phyloP scores from a whole-genome alignment of 768 basidiomycete species.

The Termitomyces sp. region DNA sequence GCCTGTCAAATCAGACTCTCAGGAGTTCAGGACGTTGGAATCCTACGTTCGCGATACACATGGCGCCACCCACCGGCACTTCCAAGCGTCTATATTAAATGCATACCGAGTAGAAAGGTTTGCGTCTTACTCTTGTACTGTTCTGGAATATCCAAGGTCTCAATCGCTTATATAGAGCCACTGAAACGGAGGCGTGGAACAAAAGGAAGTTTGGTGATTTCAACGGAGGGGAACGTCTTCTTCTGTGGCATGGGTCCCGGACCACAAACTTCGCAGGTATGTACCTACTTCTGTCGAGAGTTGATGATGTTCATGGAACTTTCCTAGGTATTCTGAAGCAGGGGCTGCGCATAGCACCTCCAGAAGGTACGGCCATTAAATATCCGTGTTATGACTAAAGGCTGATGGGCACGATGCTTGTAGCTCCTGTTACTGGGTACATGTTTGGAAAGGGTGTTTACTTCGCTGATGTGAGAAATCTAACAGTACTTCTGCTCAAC shows the following conservation, averaged over 20 bases:
- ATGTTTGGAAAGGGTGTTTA: slow-evolving; percentile 71
- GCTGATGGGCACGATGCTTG: neutral
- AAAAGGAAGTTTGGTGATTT: slow-evolving; percentile 41
- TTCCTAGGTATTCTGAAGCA: slow-evolving; percentile 52
- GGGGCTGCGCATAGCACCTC: slow-evolving; percentile 61
- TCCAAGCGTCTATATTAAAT: slow-evolving; percentile 37
- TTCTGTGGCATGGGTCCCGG: slow-evolving; percentile 63
- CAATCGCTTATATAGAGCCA: slow-evolving; percentile 12
- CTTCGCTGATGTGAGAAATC: slow-evolving; percentile 50
- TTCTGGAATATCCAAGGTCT: neutral
- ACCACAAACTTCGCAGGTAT: slow-evolving; percentile 61
- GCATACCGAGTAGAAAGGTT: slow-evolving; percentile 56
- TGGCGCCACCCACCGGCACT: slow-evolving; percentile 48
- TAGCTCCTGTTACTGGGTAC: slow-evolving; percentile 52
- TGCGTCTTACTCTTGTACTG: neutral
- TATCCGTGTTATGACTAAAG: neutral
- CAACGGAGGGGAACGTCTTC: slow-evolving; percentile 44
- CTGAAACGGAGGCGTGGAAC: slow-evolving; percentile 35
- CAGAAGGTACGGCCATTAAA: slow-evolving; percentile 39
- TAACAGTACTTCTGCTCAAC: neutral
- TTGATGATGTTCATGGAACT: neutral
- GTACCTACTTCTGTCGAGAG: neutral
- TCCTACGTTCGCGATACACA: slow-evolving; percentile 52
- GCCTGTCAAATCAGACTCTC: slow-evolving; percentile 33
- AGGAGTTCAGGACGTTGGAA: slow-evolving; percentile 46